A percentile compares a stretch with the other conserved stretches of the same genome.
Conservation (phyloP, 2,329 filamentous ascomycete genomes). For the Neofusicoccum umdonicola region DNA sequence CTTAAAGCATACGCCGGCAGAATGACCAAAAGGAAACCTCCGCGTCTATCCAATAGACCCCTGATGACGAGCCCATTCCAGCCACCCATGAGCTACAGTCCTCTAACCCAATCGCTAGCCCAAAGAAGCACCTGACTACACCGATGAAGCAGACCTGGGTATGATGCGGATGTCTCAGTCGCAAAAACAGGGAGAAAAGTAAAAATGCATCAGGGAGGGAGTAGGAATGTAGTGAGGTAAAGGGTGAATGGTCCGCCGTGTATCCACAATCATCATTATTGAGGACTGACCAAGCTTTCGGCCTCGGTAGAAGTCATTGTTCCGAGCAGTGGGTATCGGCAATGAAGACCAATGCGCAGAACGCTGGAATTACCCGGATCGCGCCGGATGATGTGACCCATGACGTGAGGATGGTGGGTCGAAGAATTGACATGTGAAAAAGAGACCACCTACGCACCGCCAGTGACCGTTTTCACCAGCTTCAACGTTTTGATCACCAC, state of each 20-base stretch:
- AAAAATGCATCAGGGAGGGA: neutral
- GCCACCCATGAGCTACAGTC: neutral
- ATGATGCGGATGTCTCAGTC: conserved; percentile 4
- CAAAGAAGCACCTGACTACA: conserved; percentile 2
- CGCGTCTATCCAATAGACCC: too few relatives aligned
- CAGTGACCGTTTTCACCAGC: neutral
- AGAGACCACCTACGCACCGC: neutral
- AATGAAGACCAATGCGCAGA: neutral
- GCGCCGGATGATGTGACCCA: neutral
- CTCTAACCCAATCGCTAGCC: neutral
- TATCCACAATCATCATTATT: neutral
- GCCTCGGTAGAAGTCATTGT: neutral
- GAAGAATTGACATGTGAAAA: neutral
- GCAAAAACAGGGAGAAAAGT: neutral
- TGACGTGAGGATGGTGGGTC: neutral
- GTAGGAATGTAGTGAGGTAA: neutral
- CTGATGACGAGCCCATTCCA: too few relatives aligned
- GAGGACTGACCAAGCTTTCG: neutral
- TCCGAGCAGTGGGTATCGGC: too few relatives aligned
- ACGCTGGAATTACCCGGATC: neutral
- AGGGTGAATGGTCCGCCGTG: neutral
- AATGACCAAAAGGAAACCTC: too few relatives aligned
- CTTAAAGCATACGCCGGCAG: too few relatives aligned
- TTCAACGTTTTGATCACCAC: conserved; percentile 5
- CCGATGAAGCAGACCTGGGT: conserved; percentile 4